These are phyloP conservation scores for Kodamaea ohmeri DNA, from an alignment of 1,139 yeast genomes.

Conservation along the genomic window DNA sequence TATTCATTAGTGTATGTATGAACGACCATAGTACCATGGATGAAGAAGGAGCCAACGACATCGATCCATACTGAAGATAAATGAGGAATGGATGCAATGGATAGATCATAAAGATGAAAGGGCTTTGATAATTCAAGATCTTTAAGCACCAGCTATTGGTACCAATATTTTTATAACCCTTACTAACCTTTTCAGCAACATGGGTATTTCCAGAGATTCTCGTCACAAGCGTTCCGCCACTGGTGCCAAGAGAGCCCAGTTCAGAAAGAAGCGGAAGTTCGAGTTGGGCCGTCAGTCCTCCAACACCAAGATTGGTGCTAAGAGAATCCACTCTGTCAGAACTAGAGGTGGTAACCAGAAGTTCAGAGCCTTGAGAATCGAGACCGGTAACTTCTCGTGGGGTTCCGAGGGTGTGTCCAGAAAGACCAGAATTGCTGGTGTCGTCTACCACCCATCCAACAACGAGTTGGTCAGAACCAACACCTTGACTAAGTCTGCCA, in stretches of 20 bases:
- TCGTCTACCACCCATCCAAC: slow-evolving; percentile 99
- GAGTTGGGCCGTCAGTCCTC: slow-evolving; percentile 99
- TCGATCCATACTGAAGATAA: too few relatives aligned
- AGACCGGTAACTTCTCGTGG: slow-evolving; percentile 99
- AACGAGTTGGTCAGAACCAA: slow-evolving; percentile 99
- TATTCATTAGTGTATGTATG: slow-evolving; percentile 20
- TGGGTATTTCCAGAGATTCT: slow-evolving; percentile 99
- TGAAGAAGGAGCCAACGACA: too few relatives aligned
- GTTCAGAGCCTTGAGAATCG: slow-evolving; percentile 99
- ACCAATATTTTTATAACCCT: neutral
- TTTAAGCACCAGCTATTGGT: too few relatives aligned
- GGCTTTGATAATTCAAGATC: too few relatives aligned
- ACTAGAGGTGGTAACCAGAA: slow-evolving; percentile 99
- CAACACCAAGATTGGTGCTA: slow-evolving; percentile 98
- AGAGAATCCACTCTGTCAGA: slow-evolving; percentile 99
- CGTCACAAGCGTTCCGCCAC: slow-evolving; percentile 99
- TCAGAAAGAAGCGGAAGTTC: slow-evolving; percentile 99
- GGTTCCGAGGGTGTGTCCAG: slow-evolving; percentile 97
- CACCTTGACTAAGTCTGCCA: slow-evolving; percentile 98
- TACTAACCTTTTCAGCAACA: slow-evolving; percentile 42
- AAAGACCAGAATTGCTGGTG: slow-evolving; percentile 98
- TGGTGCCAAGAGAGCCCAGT: slow-evolving; percentile 99
- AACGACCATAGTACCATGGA: too few relatives aligned
- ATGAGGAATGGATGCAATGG: too few relatives aligned
- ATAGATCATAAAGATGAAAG: too few relatives aligned